Evolutionary conservation across 306 rosid species (phyloP).

Genomic region (Ochetophila trinervis): DNA sequence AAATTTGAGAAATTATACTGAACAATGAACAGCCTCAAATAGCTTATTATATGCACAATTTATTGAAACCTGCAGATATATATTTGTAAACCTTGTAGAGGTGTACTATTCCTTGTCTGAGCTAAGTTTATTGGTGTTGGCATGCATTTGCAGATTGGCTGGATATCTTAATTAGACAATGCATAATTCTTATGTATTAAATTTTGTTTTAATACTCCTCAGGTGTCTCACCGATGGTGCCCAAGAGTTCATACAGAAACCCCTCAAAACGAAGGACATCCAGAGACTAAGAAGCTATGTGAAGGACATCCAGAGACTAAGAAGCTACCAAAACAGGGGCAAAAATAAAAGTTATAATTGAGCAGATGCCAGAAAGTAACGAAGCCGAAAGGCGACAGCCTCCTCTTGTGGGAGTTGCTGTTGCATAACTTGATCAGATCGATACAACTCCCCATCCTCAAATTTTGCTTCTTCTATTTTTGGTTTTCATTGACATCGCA

Average conservation of each 20-base stretch:
- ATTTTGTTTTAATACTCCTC: not conserved
- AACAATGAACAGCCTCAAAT: too few relatives aligned
- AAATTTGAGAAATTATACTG: too few relatives aligned
- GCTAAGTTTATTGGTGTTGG: too few relatives aligned
- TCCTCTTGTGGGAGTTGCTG: not conserved
- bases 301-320: too few relatives aligned
- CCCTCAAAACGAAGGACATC: slow-evolving; percentile 7
- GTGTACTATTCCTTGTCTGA: too few relatives aligned
- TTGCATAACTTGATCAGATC: not conserved
- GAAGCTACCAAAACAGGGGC: not conserved
- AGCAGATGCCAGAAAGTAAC: slow-evolving; percentile 4
- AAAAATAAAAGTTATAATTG: slow-evolving; percentile 1
- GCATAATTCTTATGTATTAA: not conserved
- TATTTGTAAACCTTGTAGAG: too few relatives aligned
- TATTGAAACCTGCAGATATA: too few relatives aligned
- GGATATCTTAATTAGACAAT: not conserved
- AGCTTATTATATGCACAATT: too few relatives aligned
- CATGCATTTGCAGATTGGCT: not conserved
- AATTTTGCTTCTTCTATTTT: too few relatives aligned
- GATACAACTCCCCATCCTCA: too few relatives aligned
- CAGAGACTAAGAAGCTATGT: slow-evolving; percentile 7
- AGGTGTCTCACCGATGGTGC: slow-evolving; percentile 16
- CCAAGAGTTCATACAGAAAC: slow-evolving; percentile 13
- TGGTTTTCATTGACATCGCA: too few relatives aligned
- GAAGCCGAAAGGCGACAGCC: slow-evolving; percentile 12